phyloP scores from a whole-genome alignment of 2,329 filamentous ascomycete genomes.

The Xylariomycetidae sp. region DNA sequence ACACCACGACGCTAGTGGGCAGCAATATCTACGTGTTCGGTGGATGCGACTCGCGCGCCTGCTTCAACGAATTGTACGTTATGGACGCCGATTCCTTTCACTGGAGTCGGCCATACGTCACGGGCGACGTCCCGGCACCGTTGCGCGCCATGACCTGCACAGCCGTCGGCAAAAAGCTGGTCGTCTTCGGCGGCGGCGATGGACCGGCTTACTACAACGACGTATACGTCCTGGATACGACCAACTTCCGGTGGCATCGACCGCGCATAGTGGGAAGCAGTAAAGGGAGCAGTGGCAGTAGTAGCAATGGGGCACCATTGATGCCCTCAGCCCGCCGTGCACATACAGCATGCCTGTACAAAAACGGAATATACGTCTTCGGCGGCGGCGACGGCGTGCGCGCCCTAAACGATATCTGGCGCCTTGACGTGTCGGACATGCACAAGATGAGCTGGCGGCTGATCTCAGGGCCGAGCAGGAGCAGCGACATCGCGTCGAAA shows the following conservation, averaged over 20 bases:
- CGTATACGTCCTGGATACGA: constrained; percentile 65
- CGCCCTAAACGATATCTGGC: constrained; percentile 66
- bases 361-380: constrained; percentile 67
- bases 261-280: constrained; percentile 55
- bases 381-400: constrained; percentile 65
- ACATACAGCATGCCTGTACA: constrained; percentile 66
- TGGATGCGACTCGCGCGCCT: constrained; percentile 59
- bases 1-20: constrained; percentile 60
- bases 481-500: constrained; percentile 6
- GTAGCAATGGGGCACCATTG: too few relatives aligned
- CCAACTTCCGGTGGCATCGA: constrained; percentile 61
- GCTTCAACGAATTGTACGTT: constrained; percentile 65
- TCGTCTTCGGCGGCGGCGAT: constrained; percentile 65
- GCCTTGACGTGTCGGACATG: constrained; percentile 61
- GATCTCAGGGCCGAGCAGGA: constrained; percentile 40
- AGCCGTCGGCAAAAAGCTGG: constrained; percentile 63
- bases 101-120: constrained; percentile 60
- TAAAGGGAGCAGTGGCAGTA: too few relatives aligned
- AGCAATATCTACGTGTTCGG: constrained; percentile 65
- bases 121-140: constrained; percentile 58
- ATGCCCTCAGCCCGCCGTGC: constrained; percentile 57
- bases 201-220: constrained; percentile 68
- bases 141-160: constrained; percentile 68
- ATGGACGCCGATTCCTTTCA: constrained; percentile 65
- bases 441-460: constrained; percentile 64